These are phyloP conservation scores for Hypomontagnella monticulosa DNA, from an alignment of 495 filamentous ascomycete genomes.

Conservation along the genomic window DNA sequence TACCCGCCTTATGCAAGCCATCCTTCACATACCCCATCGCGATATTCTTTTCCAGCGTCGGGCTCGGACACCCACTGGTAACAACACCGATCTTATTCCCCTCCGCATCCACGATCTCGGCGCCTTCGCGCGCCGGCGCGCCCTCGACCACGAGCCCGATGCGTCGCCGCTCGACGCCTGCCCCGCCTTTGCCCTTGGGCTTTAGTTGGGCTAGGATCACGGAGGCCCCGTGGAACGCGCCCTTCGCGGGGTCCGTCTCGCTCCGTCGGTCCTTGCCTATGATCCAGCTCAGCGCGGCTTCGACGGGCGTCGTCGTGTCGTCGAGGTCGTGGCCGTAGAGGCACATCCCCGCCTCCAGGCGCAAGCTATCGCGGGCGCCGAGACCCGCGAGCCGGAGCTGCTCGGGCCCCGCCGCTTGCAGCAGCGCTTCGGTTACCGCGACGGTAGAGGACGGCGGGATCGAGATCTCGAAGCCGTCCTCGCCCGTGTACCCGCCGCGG, in stretches of 20 bases:
- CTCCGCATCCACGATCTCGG: conserved; percentile 69
- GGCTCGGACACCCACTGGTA: conserved; percentile 90
- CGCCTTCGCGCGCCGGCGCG: conserved; percentile 89
- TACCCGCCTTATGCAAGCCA: conserved; percentile 86
- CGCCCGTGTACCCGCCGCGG: conserved; percentile 93
- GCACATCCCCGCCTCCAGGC: conserved; percentile 97
- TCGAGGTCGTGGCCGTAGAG: conserved; percentile 97
- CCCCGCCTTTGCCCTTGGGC: conserved; percentile 71
- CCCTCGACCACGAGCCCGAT: conserved; percentile 87
- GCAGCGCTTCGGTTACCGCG: conserved; percentile 67
- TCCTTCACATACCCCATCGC: conserved; percentile 94
- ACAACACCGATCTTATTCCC: conserved; percentile 67
- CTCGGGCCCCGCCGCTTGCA: conserved; percentile 67
- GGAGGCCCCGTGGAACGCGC: conserved; percentile 76
- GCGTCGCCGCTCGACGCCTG: conserved; percentile 73
- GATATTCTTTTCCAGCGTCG: conserved; percentile 85
- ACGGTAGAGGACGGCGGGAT: conserved; percentile 70
- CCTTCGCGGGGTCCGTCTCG: conserved; percentile 55
- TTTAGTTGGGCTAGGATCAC: conserved; percentile 76
- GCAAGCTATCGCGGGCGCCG: conserved; percentile 88
- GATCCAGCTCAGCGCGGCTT: conserved; percentile 85
- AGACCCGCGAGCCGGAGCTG: conserved; percentile 82
- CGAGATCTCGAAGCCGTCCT: conserved; percentile 98
- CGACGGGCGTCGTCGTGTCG: conserved; percentile 86
- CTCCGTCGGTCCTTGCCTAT: conserved; percentile 77